Conservation (phyloP, 441 rosid species). For the Syzygium malaccense region DNA sequence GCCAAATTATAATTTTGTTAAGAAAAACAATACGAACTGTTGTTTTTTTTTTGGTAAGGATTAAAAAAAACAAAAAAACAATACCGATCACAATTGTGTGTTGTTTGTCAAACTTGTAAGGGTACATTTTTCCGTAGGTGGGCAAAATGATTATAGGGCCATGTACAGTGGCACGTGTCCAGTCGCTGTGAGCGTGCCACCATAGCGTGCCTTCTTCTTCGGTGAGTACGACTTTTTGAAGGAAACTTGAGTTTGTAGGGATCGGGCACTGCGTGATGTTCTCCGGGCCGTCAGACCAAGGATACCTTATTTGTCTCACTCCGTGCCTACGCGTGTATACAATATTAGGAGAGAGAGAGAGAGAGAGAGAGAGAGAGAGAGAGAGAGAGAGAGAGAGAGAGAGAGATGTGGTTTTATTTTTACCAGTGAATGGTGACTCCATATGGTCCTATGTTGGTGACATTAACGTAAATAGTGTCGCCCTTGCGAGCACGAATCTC, state of each 20-base stretch:
- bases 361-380: background rate
- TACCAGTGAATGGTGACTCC: background rate
- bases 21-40: background rate
- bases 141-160: background rate
- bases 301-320: background rate
- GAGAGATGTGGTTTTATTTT: background rate
- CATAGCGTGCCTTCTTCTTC: background rate
- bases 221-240: background rate
- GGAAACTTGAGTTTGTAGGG: background rate
- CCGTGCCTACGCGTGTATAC: background rate
- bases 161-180: background rate
- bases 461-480: background rate
- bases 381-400: background rate
- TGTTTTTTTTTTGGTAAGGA: too few species aligned
- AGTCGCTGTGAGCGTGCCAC: background rate
- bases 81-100: background rate
- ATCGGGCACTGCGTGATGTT: background rate
- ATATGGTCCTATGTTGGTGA: background rate
- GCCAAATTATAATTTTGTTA: background rate
- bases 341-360: background rate
- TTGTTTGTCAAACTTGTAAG: background rate
- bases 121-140: too few species aligned
- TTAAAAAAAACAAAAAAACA: too few species aligned
- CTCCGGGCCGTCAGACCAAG: background rate
- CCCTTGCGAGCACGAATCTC: background rate